A percentile compares a stretch with the other conserved stretches of the same genome.
Evolutionary conservation across 176 grass and related monocot species (phyloP).

Genomic region (Miscanthus lutarioriparius): DNA sequence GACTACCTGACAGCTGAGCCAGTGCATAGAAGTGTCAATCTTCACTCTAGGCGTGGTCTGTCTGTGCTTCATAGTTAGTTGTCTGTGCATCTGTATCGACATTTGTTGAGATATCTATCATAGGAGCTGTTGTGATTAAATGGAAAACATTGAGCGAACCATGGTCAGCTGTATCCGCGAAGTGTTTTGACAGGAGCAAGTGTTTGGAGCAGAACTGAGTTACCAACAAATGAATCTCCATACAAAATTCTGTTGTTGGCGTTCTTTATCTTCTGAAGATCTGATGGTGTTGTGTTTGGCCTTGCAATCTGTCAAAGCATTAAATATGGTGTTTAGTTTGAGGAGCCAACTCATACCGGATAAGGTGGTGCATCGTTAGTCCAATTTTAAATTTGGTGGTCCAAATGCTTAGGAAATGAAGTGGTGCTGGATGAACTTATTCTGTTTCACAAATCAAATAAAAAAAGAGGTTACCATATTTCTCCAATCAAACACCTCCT

Average conservation of each 20-base stretch:
- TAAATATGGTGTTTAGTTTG: not conserved
- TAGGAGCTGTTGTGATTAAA: slow-evolving; percentile 23
- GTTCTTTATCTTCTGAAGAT: not conserved
- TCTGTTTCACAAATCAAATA: not conserved
- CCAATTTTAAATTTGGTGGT: not conserved
- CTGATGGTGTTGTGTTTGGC: not conserved
- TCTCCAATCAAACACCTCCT: not conserved
- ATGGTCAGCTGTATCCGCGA: not conserved
- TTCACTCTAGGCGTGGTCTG: slow-evolving; percentile 24
- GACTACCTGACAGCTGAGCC: slow-evolving; percentile 67
- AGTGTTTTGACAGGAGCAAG: not conserved
- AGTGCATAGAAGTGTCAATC: slow-evolving; percentile 31
- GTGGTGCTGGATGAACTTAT: not conserved
- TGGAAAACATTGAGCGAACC: not conserved
- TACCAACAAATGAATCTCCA: not conserved
- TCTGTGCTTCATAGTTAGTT: slow-evolving; percentile 24
- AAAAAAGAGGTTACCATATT: not conserved
- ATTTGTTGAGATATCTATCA: slow-evolving; percentile 13
- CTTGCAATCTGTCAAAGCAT: not conserved
- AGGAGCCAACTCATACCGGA: not conserved
- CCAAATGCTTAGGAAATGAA: not conserved
- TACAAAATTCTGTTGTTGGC: not conserved
- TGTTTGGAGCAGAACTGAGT: not conserved
- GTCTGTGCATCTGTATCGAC: slow-evolving; percentile 5
- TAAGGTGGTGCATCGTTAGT: not conserved